Conservation (phyloP, 2,329 filamentous ascomycete genomes). For the Fusarium tuaranense region DNA sequence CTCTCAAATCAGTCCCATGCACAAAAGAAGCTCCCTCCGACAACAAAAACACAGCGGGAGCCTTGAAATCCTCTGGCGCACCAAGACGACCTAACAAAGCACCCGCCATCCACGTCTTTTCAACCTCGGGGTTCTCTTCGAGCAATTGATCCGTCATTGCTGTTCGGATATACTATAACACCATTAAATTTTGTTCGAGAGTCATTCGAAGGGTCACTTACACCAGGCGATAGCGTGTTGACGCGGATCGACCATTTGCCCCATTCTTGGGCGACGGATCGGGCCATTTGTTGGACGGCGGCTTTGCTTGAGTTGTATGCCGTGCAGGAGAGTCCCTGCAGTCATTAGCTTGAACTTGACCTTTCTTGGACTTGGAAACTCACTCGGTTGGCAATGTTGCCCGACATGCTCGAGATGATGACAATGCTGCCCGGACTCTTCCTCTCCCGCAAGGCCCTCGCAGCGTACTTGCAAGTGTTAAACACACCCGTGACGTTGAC, state of each 20-base stretch:
- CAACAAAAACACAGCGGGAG: slow-evolving; percentile 67
- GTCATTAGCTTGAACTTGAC: neutral
- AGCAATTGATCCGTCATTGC: slow-evolving; percentile 61
- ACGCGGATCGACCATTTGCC: slow-evolving; percentile 72
- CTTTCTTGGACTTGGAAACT: slow-evolving; percentile 14
- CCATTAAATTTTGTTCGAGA: neutral
- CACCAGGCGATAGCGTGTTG: slow-evolving; percentile 73
- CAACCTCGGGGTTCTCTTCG: slow-evolving; percentile 59
- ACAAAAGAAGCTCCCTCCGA: slow-evolving; percentile 68
- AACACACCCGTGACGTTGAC: slow-evolving; percentile 79
- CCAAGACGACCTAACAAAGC: slow-evolving; percentile 66
- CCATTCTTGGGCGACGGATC: slow-evolving; percentile 73
- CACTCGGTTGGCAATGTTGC: slow-evolving; percentile 63
- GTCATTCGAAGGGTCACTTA: neutral
- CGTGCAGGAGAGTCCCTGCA: slow-evolving; percentile 69
- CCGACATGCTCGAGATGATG: slow-evolving; percentile 63
- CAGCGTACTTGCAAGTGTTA: slow-evolving; percentile 77
- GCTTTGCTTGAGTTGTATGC: slow-evolving; percentile 74
- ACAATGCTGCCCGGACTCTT: slow-evolving; percentile 60
- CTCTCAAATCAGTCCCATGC: slow-evolving; percentile 66
- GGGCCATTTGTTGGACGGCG: slow-evolving; percentile 69
- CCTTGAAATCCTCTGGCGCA: slow-evolving; percentile 68
- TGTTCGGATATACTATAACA: slow-evolving; percentile 55
- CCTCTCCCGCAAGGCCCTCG: slow-evolving; percentile 63
- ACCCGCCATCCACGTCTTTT: slow-evolving; percentile 65